Percentiles rank a stretch among this genome's conserved stretches.
Conservation (phyloP, 495 filamentous ascomycete genomes). For the Aspergillus sparsus region DNA sequence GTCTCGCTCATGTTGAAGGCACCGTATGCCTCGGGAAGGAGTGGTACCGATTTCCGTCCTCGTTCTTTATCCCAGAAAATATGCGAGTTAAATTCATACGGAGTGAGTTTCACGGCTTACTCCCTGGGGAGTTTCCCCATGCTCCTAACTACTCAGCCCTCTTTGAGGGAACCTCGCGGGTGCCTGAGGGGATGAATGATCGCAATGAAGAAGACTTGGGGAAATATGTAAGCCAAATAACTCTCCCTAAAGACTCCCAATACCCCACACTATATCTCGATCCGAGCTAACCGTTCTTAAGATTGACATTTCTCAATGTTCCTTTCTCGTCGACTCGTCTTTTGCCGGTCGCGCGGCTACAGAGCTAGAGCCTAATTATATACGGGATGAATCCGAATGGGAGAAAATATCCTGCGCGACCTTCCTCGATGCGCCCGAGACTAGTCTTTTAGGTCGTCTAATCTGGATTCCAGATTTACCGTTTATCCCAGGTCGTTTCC, state of each 20-base stretch:
- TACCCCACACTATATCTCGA: background rate
- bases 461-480: constrained; percentile 80
- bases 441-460: constrained; percentile 70
- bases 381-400: constrained; percentile 70
- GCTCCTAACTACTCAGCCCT: constrained; percentile 60
- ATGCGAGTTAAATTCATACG: constrained; percentile 85
- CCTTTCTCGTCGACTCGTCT: constrained; percentile 85
- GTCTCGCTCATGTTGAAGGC: constrained; percentile 56
- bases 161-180: constrained; percentile 75
- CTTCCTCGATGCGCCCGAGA: constrained; percentile 80
- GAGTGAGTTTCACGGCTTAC: constrained; percentile 83
- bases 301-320: constrained; percentile 70
- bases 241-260: too few relatives aligned
- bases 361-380: constrained; percentile 72
- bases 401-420: constrained; percentile 67
- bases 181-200: constrained; percentile 88
- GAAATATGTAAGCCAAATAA: constrained; percentile 79
- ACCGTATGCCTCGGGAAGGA: constrained; percentile 91
- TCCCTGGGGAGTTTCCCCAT: constrained; percentile 88
- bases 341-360: constrained; percentile 60
- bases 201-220: constrained; percentile 80
- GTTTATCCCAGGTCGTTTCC: constrained; percentile 66
- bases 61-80: constrained; percentile 79
- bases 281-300: constrained; percentile 27
- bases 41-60: constrained; percentile 97